Evolutionary conservation across 805 yeast genomes (phyloP).

Genomic region (Wickerhamiella siamensis): DNA sequence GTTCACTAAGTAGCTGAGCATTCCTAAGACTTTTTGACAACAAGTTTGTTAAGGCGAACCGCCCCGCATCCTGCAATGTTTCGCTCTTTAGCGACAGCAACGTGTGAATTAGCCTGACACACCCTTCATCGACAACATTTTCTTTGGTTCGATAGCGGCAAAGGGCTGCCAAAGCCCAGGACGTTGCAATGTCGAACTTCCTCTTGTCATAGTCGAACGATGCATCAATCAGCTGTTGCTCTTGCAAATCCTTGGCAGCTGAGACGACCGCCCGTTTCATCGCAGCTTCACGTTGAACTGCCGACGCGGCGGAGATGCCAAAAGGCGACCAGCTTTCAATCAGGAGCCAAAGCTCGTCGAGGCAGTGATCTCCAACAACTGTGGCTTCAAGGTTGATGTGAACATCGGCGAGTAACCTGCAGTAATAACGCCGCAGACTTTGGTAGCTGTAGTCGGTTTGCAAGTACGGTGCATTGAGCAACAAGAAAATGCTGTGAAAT

Average conservation of each 20-base stretch:
- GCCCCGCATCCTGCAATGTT: slow-evolving; percentile 50
- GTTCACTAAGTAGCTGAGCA: slow-evolving; percentile 38
- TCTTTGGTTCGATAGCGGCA: slow-evolving; percentile 37
- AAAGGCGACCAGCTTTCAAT: slow-evolving; percentile 92
- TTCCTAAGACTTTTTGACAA: slow-evolving; percentile 45
- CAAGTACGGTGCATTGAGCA: slow-evolving; percentile 28
- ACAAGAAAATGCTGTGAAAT: slow-evolving; percentile 11
- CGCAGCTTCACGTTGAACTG: slow-evolving; percentile 58
- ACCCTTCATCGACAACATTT: not conserved
- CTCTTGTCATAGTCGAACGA: slow-evolving; percentile 59
- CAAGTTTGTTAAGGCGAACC: slow-evolving; percentile 54
- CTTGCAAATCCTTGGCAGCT: slow-evolving; percentile 20
- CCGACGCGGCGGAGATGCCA: slow-evolving; percentile 48
- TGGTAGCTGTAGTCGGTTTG: slow-evolving; percentile 46
- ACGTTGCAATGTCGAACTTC: slow-evolving; percentile 52
- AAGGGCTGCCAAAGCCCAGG: slow-evolving; percentile 73
- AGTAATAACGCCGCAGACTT: slow-evolving; percentile 64
- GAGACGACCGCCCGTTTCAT: slow-evolving; percentile 28
- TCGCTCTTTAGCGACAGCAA: slow-evolving; percentile 42
- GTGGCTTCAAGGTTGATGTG: slow-evolving; percentile 28
- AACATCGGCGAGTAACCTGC: slow-evolving; percentile 67
- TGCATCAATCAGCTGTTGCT: slow-evolving; percentile 14
- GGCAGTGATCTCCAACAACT: slow-evolving; percentile 13
- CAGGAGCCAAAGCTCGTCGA: slow-evolving; percentile 57
- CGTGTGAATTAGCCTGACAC: slow-evolving; percentile 34